These are phyloP conservation scores for Eremothecium coryli DNA, from an alignment of 1,139 yeast genomes.

Conservation along the genomic window DNA sequence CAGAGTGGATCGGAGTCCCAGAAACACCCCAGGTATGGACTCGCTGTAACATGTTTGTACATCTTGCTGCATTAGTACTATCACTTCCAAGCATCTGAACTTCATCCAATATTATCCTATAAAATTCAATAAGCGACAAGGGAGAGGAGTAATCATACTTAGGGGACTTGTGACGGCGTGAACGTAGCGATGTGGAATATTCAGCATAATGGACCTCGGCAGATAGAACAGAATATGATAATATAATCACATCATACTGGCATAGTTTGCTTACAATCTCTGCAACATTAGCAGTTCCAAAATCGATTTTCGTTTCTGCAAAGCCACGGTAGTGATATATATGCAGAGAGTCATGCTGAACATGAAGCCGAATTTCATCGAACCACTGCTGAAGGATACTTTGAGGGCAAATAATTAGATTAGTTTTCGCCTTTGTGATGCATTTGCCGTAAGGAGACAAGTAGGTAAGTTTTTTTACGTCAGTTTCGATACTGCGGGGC, in stretches of 20 bases:
- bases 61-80: conserved; percentile 65
- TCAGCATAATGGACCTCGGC: conserved; percentile 74
- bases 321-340: conserved; percentile 60
- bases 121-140: conserved; percentile 71
- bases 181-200: conserved; percentile 53
- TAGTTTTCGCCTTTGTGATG: conserved; percentile 52
- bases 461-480: neutral
- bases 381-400: conserved; percentile 80
- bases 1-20: conserved; percentile 76
- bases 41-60: conserved; percentile 71
- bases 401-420: conserved; percentile 76
- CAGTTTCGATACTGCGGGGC: conserved; percentile 28
- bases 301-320: conserved; percentile 33
- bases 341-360: conserved; percentile 33
- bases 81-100: conserved; percentile 85
- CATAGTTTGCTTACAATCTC: conserved; percentile 33
- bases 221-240: conserved; percentile 64
- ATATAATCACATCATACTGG: conserved; percentile 70
- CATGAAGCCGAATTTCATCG: conserved; percentile 55
- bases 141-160: conserved; percentile 64
- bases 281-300: conserved; percentile 31
- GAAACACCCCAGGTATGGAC: conserved; percentile 95
- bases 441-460: conserved; percentile 11
- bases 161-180: conserved; percentile 35
- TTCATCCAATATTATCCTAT: conserved; percentile 86